Base-by-base conservation (phyloP, 768 basidiomycete species). In the Tricholoma bakamatsutake region DNA sequence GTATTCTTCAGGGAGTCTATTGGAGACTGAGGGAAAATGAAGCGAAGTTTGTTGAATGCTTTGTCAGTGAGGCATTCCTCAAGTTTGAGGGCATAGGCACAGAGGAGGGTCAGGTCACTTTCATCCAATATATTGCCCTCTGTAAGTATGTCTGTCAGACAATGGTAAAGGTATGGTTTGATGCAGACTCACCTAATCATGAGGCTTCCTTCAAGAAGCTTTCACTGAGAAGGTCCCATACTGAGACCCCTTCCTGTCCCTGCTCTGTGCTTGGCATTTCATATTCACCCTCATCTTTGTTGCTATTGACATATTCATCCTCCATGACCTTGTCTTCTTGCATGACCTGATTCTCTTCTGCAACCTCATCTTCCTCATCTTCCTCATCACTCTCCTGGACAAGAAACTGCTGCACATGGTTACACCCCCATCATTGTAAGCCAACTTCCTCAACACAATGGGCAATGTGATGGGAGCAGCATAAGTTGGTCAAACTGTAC, bases 41-140 rank as follows among this genome's bases (percentile, higher is more conserved):
- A 63, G 1, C 48, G 52, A 4, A 71, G 60, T 31, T 63, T 64
- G 3, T 58, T 53, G 54, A 70, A 74, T 1, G 63, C 61, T 13
- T 59, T 53, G 27, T 64, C 57, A 11, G 64, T 62, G 15, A 71
- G 49, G 52, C 68, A 56, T 0, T 64, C 59, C 11, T 69, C 64
- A 6, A 64, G 57, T 51, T 73, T 24, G 21, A 24, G 21, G 21
- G 21, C 21, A 24, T 24, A 24, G 21, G 21, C 21, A 24, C 3
- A 3, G 21, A 24, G 21, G 21, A 24, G 21, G 21, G 21, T 24
- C 21, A 24, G 21, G 21, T 24, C 21, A 24, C 21, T 24, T 3
- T 24, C 21, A 24, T 24, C 21, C 21, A 24, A 3, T 1, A 24
- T 24, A 24, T 24, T 24, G 21, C 21, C 21, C 21, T 24, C 21